Percentiles rank a stretch among this genome's conserved stretches.
phyloP scores from a whole-genome alignment of 2,329 filamentous ascomycete species.

The Gnomoniopsis sp. region DNA sequence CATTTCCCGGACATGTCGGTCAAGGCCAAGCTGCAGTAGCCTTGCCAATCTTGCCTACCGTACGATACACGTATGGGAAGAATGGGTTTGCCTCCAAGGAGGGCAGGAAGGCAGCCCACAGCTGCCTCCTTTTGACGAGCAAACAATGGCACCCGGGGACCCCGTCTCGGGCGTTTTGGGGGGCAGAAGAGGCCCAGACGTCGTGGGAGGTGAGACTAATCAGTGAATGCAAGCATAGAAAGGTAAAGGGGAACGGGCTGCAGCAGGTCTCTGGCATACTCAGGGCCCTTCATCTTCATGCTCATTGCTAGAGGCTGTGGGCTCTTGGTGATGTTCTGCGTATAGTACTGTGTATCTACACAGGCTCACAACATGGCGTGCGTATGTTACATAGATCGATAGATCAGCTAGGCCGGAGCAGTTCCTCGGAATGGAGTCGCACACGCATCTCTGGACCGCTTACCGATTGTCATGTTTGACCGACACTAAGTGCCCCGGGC shows the following conservation, averaged over 20 bases:
- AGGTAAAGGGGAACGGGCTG: not conserved
- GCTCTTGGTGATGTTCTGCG: too few species aligned
- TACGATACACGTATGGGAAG: not conserved
- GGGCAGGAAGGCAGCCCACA: not conserved
- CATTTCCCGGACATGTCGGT: not conserved
- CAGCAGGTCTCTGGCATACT: too few species aligned
- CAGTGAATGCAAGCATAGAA: not conserved
- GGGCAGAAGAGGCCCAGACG: not conserved
- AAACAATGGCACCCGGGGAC: not conserved
- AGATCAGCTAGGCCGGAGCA: too few species aligned
- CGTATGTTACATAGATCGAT: too few species aligned
- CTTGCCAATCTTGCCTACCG: not conserved
- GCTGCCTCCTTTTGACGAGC: not conserved
- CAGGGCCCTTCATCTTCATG: too few species aligned
- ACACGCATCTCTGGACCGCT: too few species aligned
- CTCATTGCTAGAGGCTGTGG: too few species aligned
- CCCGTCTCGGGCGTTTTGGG: not conserved
- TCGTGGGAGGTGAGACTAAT: not conserved
- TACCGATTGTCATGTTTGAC: not conserved
- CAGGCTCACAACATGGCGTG: too few species aligned
- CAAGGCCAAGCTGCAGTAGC: not conserved
- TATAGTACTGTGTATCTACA: too few species aligned
- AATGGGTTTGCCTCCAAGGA: constrained; percentile 1
- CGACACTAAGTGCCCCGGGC: not conserved
- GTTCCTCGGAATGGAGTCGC: too few species aligned